Evolutionary conservation across 176 grass and related monocot genomes (phyloP), one percentile per base, ranked within the genome.

Genomic region (Elaeis guineensis): DNA sequence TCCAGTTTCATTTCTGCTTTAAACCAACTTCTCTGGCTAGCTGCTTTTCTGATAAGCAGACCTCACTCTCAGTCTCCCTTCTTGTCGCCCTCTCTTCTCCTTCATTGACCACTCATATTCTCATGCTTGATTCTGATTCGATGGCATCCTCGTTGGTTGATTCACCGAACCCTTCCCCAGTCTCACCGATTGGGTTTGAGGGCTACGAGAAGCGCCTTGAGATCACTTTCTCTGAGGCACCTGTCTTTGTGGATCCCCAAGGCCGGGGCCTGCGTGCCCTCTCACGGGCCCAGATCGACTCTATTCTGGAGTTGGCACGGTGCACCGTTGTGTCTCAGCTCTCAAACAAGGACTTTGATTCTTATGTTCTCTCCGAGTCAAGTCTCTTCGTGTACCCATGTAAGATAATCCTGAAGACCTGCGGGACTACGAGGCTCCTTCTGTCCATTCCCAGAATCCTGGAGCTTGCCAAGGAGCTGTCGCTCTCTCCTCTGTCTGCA

Each of bases 151-250:
- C 48, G 50, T 60, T 26, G 21, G 49, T 64, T 51, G 75, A 72
- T 51, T 51, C 74, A 17, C 65, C 57, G 39, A 51, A 67, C 57
- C 49, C 65, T 5, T 25, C 52, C 19, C 55, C 59, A 5, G 66
- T 44, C 44, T 73, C 69, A 11, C 23, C 77, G 24, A 79, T 79
- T 17, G 77, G 77, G 51, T 79, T 79, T 4, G 77, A 79, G 61
- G 77, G 77, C 32, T 79, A 79, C 29, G 77, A 79, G 69, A 79
- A 79, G 48, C 77, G 77, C 25, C 62, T 79, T 12, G 77, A 79
- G 58, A 68, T 79, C 55, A 72, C 77, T 44, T 79, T 79, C 61
- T 66, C 69, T 9, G 77, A 79, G 77, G 69, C 69, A 9, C 69
- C 69, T 39, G 62, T 78, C 50, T 78, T 64, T 65, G 51, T 54